Evolutionary conservation across 768 basidiomycete genomes (phyloP), one percentile per base, ranked within the genome.

Genomic region (Pulveroboletus sp.): DNA sequence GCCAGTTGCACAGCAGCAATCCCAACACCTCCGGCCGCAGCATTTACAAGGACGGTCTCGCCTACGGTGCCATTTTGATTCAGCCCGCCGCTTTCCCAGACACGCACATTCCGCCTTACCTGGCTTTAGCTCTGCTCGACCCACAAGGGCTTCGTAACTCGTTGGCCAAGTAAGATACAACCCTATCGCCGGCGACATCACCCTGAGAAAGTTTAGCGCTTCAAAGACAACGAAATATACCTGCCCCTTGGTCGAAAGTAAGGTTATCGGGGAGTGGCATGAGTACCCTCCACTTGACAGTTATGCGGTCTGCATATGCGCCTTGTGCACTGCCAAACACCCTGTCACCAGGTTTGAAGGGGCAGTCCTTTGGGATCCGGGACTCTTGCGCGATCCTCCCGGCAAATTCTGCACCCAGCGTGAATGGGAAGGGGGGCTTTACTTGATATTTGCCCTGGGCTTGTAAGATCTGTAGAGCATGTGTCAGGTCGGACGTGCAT

Each of bases 11-110:
- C 83, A 7, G 95, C 94, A 6, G 85, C 83, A 44, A 95, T 83
- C 0, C 94, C 94, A 5, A 98, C 93, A 11, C 93, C 95, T 3
- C 95, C 95, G 1, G 94, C 95, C n/a, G 90, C 89, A 7, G 93
- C 95, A 43, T 92, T 91, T 5, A 98, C 85, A 3, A 99, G 81
- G 3, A 96, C 81, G 81, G 86, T 93, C 71, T 97, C 95, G 18
- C 88, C 89, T 88, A 43, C 8, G 31, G 37, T 42, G 14, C 40
- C 46, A 18, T 24, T 21, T 27, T 27, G 24, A 31, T 46, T 57
- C 17, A 62, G 55, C 43, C 15, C n/a, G n/a, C 24, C 10, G 17
- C 45, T 18, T 46, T 26, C 49, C 38, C 33, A 37, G 15, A 44
- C 7, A 33, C 2, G 32, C 43, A 35, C 8, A 12, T 3, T 32